A percentile compares a stretch with the other conserved stretches of the same genome.
Evolutionary conservation across 306 rosid genomes (phyloP).

Genomic region (Cicer judaicum): DNA sequence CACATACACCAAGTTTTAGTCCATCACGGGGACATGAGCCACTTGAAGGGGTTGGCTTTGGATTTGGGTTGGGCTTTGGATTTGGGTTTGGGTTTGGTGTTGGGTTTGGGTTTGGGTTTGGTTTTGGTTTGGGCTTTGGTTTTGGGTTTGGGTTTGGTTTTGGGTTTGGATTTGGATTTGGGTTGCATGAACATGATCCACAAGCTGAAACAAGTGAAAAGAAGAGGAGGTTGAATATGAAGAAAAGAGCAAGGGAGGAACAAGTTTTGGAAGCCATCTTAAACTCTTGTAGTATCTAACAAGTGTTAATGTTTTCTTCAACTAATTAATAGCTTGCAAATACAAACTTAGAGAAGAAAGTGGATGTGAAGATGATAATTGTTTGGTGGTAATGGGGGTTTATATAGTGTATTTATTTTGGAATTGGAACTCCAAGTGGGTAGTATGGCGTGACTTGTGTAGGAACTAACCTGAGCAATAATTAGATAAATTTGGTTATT

Average conservation of each 20-base stretch:
- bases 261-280: constrained; percentile 64
- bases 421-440: background rate
- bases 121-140: too few species aligned
- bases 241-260: constrained; percentile 62
- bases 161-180: constrained; percentile 44
- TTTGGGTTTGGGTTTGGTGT: constrained; percentile 21
- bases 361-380: background rate
- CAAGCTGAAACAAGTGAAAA: constrained; percentile 67
- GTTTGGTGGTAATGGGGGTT: background rate
- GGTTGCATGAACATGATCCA: constrained; percentile 45
- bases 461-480: constrained; percentile 7
- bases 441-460: background rate
- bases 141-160: background rate
- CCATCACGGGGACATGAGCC: constrained; percentile 68
- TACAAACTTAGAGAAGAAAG: background rate
- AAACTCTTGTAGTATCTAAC: background rate
- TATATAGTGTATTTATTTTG: constrained; percentile 14
- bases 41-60: constrained; percentile 28
- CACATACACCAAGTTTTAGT: constrained; percentile 74
- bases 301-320: too few species aligned
- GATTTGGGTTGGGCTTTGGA: background rate
- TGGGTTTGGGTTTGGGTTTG: constrained; percentile 45
- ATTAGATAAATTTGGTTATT: background rate
- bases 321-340: too few species aligned
- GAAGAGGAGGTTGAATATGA: constrained; percentile 68